A percentile compares a stretch with the other conserved stretches of the same genome.
phyloP scores from a whole-genome alignment of 139 green algal species.

The Chlamydomonas sp. region DNA sequence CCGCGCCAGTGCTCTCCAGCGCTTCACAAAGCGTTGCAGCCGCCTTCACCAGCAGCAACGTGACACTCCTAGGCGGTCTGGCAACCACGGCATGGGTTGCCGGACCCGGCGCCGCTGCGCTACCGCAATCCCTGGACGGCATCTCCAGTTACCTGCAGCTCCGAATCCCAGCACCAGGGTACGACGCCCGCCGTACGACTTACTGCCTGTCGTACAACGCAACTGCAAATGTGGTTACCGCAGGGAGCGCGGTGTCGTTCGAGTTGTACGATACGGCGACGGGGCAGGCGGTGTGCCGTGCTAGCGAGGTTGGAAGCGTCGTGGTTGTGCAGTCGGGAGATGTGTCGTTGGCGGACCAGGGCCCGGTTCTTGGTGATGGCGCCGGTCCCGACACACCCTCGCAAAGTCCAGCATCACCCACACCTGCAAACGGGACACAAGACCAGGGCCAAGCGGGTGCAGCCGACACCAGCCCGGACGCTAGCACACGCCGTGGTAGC shows the following conservation, averaged over 20 bases:
- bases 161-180: neutral
- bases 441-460: no score
- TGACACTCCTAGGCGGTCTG: neutral
- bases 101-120: neutral
- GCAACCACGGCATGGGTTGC: neutral
- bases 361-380: no score
- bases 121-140: neutral
- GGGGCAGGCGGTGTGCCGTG: neutral
- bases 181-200: conserved; percentile 6
- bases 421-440: no score
- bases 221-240: neutral
- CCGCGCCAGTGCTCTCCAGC: neutral
- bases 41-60: neutral
- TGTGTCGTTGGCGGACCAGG: no score
- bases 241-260: no score
- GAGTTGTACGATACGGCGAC: neutral
- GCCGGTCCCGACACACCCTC: no score
- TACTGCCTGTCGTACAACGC: neutral
- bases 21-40: no score
- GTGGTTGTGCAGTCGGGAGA: no score
- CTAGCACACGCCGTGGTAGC: no score
- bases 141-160: conserved; percentile 4
- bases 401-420: no score
- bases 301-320: neutral
- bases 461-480: no score